phyloP scores from a whole-genome alignment of 345 rosid species.

The Ceriops tagal region DNA sequence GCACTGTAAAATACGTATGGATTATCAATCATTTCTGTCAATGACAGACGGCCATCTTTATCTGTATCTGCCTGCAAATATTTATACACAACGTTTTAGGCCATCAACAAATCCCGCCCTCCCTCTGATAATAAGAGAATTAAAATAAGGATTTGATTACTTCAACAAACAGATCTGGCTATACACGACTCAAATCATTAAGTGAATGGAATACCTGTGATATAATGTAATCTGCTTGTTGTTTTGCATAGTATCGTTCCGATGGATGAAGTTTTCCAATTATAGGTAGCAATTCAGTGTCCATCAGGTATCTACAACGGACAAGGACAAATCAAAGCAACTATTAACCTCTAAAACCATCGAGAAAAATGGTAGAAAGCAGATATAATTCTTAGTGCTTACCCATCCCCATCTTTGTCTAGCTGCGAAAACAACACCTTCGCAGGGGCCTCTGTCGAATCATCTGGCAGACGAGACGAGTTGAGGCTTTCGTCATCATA shows the following conservation, averaged over 20 bases:
- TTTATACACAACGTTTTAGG: constrained; percentile 1
- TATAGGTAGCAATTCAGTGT: constrained; percentile 65
- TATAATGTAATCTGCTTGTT: constrained; percentile 86
- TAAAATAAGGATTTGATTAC: no score
- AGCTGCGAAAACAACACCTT: constrained; percentile 66
- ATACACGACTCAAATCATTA: neutral
- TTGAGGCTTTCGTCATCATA: constrained; percentile 77
- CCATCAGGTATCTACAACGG: constrained; percentile 56
- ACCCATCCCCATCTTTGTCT: constrained; percentile 92
- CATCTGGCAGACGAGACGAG: constrained; percentile 55
- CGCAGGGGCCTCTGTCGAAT: constrained; percentile 72
- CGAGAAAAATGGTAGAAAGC: neutral
- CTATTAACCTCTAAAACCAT: constrained; percentile 14
- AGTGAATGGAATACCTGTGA: constrained; percentile 56
- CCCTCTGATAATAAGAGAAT: no score
- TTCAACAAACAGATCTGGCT: no score
- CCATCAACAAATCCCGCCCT: no score
- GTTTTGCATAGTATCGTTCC: constrained; percentile 87
- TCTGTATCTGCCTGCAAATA: constrained; percentile 77
- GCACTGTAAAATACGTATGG: constrained; percentile 96
- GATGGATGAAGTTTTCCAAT: constrained; percentile 93
- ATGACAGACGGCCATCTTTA: constrained; percentile 72
- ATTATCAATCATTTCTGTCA: constrained; percentile 83
- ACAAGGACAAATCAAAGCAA: constrained; percentile 9
- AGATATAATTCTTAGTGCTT: constrained; percentile 15